Evolutionary conservation across 129 eudicot genomes (phyloP).

Genomic region (Flaveria bidentis): DNA sequence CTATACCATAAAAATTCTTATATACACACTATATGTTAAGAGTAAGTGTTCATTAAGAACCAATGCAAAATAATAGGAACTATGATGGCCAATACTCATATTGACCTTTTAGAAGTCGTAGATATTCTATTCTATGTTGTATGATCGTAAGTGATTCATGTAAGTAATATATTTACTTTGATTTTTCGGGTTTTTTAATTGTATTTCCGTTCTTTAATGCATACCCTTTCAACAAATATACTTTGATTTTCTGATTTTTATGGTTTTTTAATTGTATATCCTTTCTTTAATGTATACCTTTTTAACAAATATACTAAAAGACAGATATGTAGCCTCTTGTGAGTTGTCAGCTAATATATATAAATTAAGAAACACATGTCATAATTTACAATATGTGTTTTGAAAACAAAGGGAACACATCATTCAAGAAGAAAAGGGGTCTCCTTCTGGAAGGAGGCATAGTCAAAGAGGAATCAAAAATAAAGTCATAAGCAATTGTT

Average conservation of each 20-base stretch:
- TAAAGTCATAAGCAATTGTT: conserved; percentile 1
- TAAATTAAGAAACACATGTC: conserved; percentile 23
- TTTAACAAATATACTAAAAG: conserved; percentile 21
- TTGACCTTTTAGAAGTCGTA: background rate
- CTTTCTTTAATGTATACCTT: background rate
- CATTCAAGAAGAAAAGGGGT: conserved; percentile 22
- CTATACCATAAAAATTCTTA: background rate
- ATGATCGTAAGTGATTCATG: background rate
- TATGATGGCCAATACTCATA: background rate
- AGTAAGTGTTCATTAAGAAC: background rate
- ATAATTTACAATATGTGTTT: conserved; percentile 3
- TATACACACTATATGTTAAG: background rate
- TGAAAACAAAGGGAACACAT: background rate
- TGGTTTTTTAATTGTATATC: background rate
- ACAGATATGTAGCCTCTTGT: conserved; percentile 17
- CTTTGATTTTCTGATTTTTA: background rate
- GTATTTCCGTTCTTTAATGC: background rate
- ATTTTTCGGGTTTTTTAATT: background rate
- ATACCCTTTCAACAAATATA: conserved; percentile 14
- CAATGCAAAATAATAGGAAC: background rate
- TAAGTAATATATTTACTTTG: background rate
- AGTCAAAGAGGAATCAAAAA: conserved; percentile 23
- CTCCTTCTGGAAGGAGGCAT: conserved; percentile 29
- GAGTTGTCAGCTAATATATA: conserved; percentile 20
- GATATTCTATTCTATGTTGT: background rate